A percentile compares a stretch with the other conserved stretches of the same genome.
phyloP scores from a whole-genome alignment of 2,329 filamentous ascomycete genomes.

The Ceratocystis huliohia region DNA sequence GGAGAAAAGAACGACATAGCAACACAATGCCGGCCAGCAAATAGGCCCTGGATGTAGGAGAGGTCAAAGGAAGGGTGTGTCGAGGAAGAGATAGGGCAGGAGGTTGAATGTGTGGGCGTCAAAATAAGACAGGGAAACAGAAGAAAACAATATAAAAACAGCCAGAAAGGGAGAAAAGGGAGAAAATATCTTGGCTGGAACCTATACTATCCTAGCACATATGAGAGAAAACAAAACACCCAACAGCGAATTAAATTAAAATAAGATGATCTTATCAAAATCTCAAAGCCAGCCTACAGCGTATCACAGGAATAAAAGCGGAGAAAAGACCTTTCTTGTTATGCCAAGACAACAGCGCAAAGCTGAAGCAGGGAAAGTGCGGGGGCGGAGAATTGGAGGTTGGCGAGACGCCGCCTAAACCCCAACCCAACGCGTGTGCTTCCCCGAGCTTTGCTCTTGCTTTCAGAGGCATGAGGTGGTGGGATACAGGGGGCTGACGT shows the following conservation, averaged over 20 bases:
- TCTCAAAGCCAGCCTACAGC: too few species aligned
- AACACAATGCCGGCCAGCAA: background rate
- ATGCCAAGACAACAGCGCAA: background rate
- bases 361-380: background rate
- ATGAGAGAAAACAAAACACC: background rate
- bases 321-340: background rate
- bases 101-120: background rate
- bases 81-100: background rate
- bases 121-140: background rate
- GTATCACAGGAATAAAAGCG: background rate
- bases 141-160: background rate
- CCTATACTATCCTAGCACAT: background rate
- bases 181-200: background rate
- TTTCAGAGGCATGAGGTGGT: background rate
- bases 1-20: background rate
- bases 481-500: background rate
- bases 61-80: background rate
- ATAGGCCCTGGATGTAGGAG: too few species aligned
- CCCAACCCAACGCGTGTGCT: background rate
- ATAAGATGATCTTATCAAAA: background rate
- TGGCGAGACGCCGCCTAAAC: background rate
- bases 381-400: background rate
- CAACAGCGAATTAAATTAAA: background rate
- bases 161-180: too few species aligned
- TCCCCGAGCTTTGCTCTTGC: too few species aligned